Conservation (phyloP, 2,329 filamentous ascomycete species). For the Emergomyces pasteurianus region DNA sequence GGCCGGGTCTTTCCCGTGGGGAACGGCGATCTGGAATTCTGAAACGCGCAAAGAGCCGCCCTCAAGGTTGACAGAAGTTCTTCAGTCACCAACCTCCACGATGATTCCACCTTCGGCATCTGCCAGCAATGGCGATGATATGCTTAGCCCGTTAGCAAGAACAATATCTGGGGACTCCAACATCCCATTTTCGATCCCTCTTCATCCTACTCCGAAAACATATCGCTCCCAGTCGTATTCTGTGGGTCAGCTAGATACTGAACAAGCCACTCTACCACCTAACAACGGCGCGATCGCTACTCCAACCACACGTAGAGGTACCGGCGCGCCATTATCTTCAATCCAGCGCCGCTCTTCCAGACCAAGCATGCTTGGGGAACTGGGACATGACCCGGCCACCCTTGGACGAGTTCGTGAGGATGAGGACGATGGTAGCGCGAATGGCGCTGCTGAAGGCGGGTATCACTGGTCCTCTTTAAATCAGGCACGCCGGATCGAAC, state of each 20-base stretch:
- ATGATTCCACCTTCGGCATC: slow-evolving; percentile 37
- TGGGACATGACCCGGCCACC: slow-evolving; percentile 34
- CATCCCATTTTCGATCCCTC: slow-evolving; percentile 74
- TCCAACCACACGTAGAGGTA: slow-evolving; percentile 24
- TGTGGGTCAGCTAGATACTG: slow-evolving; percentile 74
- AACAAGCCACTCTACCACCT: slow-evolving; percentile 32
- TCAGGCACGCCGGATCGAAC: slow-evolving; percentile 32
- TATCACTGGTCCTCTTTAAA: slow-evolving; percentile 28
- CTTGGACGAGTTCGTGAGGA: slow-evolving; percentile 38
- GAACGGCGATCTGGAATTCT: slow-evolving; percentile 70
- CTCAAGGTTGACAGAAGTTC: slow-evolving; percentile 59
- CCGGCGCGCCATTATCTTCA: slow-evolving; percentile 46
- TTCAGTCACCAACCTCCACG: slow-evolving; percentile 61
- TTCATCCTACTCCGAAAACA: slow-evolving; percentile 83
- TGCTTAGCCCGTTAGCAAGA: slow-evolving; percentile 39
- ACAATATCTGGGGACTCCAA: slow-evolving; percentile 40
- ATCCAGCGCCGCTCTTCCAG: slow-evolving; percentile 71
- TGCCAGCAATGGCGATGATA: slow-evolving; percentile 41
- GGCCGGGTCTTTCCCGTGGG: slow-evolving; percentile 51
- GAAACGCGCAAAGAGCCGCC: slow-evolving; percentile 65
- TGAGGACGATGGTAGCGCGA: slow-evolving; percentile 32
- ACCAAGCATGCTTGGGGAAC: slow-evolving; percentile 35
- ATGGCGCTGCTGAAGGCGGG: slow-evolving; percentile 29
- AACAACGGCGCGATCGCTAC: slow-evolving; percentile 20
- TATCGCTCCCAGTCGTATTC: slow-evolving; percentile 96